Evolutionary conservation across 2,329 filamentous ascomycete species (phyloP), one percentile per base, ranked within the genome.

Genomic region (Purpureocillium takamizusanense): DNA sequence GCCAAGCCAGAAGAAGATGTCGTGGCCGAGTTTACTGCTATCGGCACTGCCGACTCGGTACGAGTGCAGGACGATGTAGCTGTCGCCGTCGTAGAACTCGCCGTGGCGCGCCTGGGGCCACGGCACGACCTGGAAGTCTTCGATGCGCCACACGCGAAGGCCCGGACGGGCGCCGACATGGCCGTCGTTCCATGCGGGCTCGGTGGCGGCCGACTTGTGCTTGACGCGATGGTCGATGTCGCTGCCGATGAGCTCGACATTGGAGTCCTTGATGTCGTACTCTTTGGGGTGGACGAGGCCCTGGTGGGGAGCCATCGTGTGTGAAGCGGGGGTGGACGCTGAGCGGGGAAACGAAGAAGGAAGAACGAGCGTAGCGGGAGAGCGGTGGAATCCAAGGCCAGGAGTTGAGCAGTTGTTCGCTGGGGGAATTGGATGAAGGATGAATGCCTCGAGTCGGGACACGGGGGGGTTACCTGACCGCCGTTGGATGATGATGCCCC

Each of bases 1-100:
- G 4, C 80, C 80, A 1, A 83, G 67, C 79, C 78, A 84, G 62
- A 83, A 83, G 65, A 79, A 83, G 50, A 83, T 71, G 36, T 83
- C 78, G 48, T 83, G 78, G 31, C 60, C 63, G 4, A 81, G 61
- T 47, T 63, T 67, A 42, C 70, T 53, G 25, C 48, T 43, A 4
- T 56, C 56, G 28, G 62, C 59, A 31, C 63, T 59, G 31, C 63
- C 67, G 25, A 76, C 52, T 48, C 72, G 70, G 55, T 72, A 73
- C 4, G 78, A 76, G 53, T 77, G 63, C 34, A 84, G 63, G 4
- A 83, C 61, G 41, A 83, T 79, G 52, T 78, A 84, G 58, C 77
- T 82, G 54, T 83, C 80, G 23, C 79, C 79, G 35, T 83, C 75
- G 56, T 75, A 73, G 54, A 83, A 84, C 36, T 73, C 63, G 36